phyloP scores from a whole-genome alignment of 208 protist species.

The Naegleria fowleri region DNA sequence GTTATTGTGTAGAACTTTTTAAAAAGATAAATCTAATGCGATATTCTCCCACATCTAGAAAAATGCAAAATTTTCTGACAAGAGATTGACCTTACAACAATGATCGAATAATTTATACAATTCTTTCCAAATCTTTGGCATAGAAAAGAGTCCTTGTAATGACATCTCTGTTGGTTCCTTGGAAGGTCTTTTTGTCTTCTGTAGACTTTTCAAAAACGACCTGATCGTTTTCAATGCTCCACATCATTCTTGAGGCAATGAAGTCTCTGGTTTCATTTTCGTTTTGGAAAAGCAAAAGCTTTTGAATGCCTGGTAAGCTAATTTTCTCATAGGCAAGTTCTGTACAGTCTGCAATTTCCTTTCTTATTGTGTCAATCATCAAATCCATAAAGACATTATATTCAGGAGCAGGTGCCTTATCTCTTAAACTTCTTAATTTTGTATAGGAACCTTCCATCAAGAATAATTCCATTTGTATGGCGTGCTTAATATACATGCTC shows the following conservation, averaged over 20 bases:
- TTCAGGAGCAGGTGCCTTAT: slow-evolving; percentile 74
- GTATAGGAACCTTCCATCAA: slow-evolving; percentile 86
- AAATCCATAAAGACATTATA: slow-evolving; percentile 77
- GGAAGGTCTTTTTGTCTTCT: neutral
- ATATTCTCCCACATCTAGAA: neutral
- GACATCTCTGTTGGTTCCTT: neutral
- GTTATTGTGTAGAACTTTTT: neutral
- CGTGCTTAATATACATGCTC: slow-evolving; percentile 32
- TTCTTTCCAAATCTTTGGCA: slow-evolving; percentile 41
- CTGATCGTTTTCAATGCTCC: slow-evolving; percentile 13
- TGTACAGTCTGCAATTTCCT: slow-evolving; percentile 76
- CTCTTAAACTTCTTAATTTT: slow-evolving; percentile 70
- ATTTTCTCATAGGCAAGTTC: slow-evolving; percentile 69
- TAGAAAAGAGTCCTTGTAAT: slow-evolving; percentile 34
- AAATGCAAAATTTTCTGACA: neutral
- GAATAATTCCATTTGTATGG: slow-evolving; percentile 62
- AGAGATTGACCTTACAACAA: neutral
- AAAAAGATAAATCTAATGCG: neutral
- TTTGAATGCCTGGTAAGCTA: slow-evolving; percentile 63
- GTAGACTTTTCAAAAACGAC: neutral
- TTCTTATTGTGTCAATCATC: slow-evolving; percentile 72
- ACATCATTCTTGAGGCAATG: slow-evolving; percentile 25
- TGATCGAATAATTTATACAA: slow-evolving; percentile 30
- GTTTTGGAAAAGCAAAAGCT: slow-evolving; percentile 71
- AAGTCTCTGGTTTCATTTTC: slow-evolving; percentile 61